Evolutionary conservation across 495 filamentous ascomycete genomes (phyloP), one percentile per base, ranked within the genome.

Genomic region (Neurospora tetraspora): DNA sequence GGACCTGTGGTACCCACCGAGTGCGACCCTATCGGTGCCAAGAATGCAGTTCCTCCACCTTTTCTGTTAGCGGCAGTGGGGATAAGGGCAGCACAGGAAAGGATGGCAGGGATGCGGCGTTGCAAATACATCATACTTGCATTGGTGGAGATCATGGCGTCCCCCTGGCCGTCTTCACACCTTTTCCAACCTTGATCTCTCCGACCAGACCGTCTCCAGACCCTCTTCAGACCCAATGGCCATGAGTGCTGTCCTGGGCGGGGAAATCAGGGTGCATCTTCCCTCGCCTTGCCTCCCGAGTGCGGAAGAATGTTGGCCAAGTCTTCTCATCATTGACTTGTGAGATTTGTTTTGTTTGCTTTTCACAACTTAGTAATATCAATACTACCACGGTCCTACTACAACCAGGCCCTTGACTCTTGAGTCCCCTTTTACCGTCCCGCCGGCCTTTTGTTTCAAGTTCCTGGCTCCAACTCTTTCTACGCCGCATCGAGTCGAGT

Each of bases 81-180:
- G 53, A 16, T 34, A 59, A 59, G 47, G 47, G 47, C 47, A 59
- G 47, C 47, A 31, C 23, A 12, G 47, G 45, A n/a, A 27, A 20
- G 47, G 5, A 34, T 34, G 53, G 69, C 73, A 75, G 75, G 75
- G 75, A 71, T 74, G n/a, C 31, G 45, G 65, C 73, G 71, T 75
- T 68, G 70, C 59, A 68, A 76, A 75, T 74, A 78, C 75, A 78
- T 78, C 77, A 77, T 76, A 70, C 61, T 68, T 70, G 43, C 43
- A 31, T 20, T 40, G 37, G 37, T 69, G 74, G 43, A 38, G 76
- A 74, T 74, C 65, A 76, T 73, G 70, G 71, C 65, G 34, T 36
- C 47, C 43, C 73, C 20, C 14, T 39, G 40, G 61, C 36, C 14
- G 23, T 31, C 69, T 70, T 71, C 65, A 37, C 53, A 31, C 34